Conservation (phyloP, 2,329 filamentous ascomycete genomes). For the Cercospora beticola region DNA sequence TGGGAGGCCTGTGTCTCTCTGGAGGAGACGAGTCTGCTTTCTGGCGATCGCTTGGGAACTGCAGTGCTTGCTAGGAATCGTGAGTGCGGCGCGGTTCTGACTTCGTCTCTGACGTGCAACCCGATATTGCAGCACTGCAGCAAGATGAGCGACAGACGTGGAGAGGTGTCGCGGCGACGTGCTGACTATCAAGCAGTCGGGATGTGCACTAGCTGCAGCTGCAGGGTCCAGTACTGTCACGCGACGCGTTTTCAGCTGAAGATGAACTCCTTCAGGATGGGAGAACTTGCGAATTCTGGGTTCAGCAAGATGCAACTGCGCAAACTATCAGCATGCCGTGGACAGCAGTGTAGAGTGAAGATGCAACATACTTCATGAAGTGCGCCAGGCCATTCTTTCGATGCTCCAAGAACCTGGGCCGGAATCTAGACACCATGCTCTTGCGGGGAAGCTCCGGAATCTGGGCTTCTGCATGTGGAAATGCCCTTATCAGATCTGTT, state of each 20-base stretch:
- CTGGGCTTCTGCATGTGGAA: slow-evolving; percentile 80
- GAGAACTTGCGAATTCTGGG: slow-evolving; percentile 89
- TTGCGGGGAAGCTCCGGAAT: slow-evolving; percentile 90
- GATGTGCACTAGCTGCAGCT: neutral
- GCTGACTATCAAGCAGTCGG: neutral
- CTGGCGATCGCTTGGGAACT: neutral
- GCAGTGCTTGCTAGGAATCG: neutral
- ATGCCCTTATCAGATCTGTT: slow-evolving; percentile 69
- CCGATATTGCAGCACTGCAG: neutral
- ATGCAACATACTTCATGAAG: slow-evolving; percentile 76
- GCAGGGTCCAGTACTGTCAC: neutral
- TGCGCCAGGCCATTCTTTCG: slow-evolving; percentile 81
- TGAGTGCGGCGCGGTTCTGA: neutral
- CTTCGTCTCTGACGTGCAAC: neutral
- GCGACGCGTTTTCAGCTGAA: slow-evolving; percentile 47
- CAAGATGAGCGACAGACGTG: neutral
- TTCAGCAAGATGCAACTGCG: slow-evolving; percentile 85
- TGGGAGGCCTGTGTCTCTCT: too few species aligned
- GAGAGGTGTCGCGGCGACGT: neutral
- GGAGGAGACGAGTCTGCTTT: too few species aligned
- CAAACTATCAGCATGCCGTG: slow-evolving; percentile 7
- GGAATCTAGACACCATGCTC: slow-evolving; percentile 77
- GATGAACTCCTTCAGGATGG: slow-evolving; percentile 85
- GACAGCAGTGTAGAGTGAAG: neutral
- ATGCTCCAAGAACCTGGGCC: slow-evolving; percentile 80